Evolutionary conservation across 441 rosid species (phyloP).

Genomic region (Jatropha multifida): DNA sequence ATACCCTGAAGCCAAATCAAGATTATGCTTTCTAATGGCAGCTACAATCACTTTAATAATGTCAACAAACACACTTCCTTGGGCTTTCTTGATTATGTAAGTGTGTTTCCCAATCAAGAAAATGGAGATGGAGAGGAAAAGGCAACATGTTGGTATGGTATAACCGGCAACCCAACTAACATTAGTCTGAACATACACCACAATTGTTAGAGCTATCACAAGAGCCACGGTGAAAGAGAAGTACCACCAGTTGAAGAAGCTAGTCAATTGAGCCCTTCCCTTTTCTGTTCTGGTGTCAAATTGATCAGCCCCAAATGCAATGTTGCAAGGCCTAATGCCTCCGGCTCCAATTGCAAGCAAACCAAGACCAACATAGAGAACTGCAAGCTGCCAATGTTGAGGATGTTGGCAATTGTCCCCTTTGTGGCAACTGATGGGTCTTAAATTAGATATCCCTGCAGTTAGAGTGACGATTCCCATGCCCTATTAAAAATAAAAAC

Average conservation of each 20-base stretch:
- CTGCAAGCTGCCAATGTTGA: slow-evolving; percentile 37
- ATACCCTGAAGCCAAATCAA: not conserved
- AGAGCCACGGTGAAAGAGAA: slow-evolving; percentile 58
- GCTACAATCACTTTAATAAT: slow-evolving; percentile 48
- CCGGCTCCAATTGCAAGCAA: slow-evolving; percentile 53
- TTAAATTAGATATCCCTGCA: slow-evolving; percentile 33
- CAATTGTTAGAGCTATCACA: slow-evolving; percentile 45
- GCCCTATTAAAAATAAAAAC: slow-evolving; percentile 37
- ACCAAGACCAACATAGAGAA: slow-evolving; percentile 35
- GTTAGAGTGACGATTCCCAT: slow-evolving; percentile 50
- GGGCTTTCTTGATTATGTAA: slow-evolving; percentile 41
- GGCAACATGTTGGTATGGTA: slow-evolving; percentile 44
- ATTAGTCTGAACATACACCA: slow-evolving; percentile 55
- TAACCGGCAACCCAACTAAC: slow-evolving; percentile 54
- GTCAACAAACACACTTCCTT: slow-evolving; percentile 53
- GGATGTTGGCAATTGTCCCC: slow-evolving; percentile 30
- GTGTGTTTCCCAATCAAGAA: slow-evolving; percentile 41
- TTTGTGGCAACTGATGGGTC: slow-evolving; percentile 39
- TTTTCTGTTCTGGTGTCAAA: slow-evolving; percentile 42
- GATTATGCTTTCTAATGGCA: slow-evolving; percentile 30
- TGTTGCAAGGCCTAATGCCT: slow-evolving; percentile 59
- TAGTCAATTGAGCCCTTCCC: slow-evolving; percentile 48
- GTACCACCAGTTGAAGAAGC: slow-evolving; percentile 81
- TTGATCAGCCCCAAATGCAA: slow-evolving; percentile 67
- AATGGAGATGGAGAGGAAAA: slow-evolving; percentile 34